Evolutionary conservation across 108 stramenopile genomes (phyloP), one percentile per base, ranked within the genome.

Genomic region (Licmophora abbreviata): DNA sequence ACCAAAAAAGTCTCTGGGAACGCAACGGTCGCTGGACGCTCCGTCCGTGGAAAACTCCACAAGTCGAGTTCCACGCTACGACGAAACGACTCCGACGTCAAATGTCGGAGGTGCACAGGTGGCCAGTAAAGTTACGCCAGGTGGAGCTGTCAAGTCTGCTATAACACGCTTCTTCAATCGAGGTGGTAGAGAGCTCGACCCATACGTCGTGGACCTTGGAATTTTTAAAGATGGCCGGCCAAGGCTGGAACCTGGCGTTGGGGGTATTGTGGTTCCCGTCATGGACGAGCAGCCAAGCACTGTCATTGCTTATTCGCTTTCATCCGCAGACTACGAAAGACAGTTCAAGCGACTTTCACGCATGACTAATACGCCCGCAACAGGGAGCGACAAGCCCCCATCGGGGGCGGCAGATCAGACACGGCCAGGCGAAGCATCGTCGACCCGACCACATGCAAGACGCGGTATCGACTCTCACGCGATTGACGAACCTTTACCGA

Each of bases 211-310:
- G 8, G 79, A 93, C 61, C 66, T 97, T 40, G 91, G 94, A 6
- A 67, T 92, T 14, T 91, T 97, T 44, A 73, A 58, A 3, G 78
- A 88, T 47, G 96, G 96, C 9, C 61, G 96, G 47, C 92, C 90
- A 21, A 56, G 91, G 25, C 76, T 97, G 2, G 81, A 84, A 42
- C 87, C 93, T 7, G 94, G 96, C 8, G 73, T 81, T 9, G 68
- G 86, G 52, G 93, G 93, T 25, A 69, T 90, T 45, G 79, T 97
- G 36, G 73, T 97, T 29, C 90, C 88, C 25, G 96, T 97, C 0
- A 69, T 89, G 48, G 96, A 97, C 56, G 93, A 97, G 29, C 86
- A 91, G 41, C 83, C 88, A 0, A 85, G 85, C 20, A 93, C 93
- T 7, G 79, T 95, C 23, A 95, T 97, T 67, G 94, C 94, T 1